These are phyloP conservation scores for Cephaloascus albidus DNA, from an alignment of 805 yeast genomes.

Conservation along the genomic window DNA sequence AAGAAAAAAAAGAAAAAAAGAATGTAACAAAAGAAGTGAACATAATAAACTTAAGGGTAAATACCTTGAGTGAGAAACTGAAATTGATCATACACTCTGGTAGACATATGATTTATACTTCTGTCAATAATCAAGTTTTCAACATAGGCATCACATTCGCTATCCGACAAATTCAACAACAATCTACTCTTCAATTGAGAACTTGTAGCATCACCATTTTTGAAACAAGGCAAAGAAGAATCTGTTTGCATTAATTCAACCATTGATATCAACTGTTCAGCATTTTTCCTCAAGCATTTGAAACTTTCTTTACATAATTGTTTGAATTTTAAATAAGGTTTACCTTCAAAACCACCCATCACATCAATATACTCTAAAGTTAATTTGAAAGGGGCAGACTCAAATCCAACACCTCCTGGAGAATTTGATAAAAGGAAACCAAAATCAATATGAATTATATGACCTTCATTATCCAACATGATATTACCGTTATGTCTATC, in stretches of 20 bases:
- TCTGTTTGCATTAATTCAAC: conserved; percentile 94
- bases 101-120: conserved; percentile 81
- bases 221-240: conserved; percentile 84
- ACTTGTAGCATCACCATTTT: conserved; percentile 78
- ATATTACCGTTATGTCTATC: conserved; percentile 97
- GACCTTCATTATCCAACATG: conserved; percentile 94
- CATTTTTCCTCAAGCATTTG: conserved; percentile 58
- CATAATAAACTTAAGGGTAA: conserved; percentile 50
- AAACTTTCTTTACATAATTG: conserved; percentile 64
- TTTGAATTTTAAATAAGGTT: conserved; percentile 50
- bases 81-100: conserved; percentile 90
- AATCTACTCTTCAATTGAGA: conserved; percentile 72
- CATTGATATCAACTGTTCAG: conserved; percentile 68
- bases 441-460: conserved; percentile 89
- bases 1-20: background rate
- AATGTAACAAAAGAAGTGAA: background rate
- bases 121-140: conserved; percentile 77
- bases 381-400: conserved; percentile 93
- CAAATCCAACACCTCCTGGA: conserved; percentile 96
- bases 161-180: conserved; percentile 64
- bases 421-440: conserved; percentile 89
- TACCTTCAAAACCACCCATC: conserved; percentile 69
- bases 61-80: conserved; percentile 94
- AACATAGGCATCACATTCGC: conserved; percentile 35
- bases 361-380: conserved; percentile 85